A percentile compares a stretch with the other conserved stretches of the same genome.
Conservation (phyloP, 1,139 yeast genomes). For the Pichia sp. region DNA sequence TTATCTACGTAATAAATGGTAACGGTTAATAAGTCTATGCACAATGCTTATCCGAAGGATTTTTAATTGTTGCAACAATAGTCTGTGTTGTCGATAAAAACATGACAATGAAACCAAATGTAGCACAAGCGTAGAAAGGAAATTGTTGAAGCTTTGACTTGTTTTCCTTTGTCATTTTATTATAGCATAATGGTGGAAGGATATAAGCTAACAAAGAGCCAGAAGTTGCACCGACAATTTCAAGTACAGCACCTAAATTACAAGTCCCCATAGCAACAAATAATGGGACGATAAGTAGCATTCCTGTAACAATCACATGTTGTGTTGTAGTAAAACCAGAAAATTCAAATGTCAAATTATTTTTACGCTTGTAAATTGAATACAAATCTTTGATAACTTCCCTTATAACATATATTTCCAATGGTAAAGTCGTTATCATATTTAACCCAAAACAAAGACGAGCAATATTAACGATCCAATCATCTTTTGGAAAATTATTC, state of each 20-base stretch:
- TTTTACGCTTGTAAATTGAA: slow-evolving; percentile 18
- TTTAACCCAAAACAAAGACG: slow-evolving; percentile 88
- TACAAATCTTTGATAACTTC: slow-evolving; percentile 73
- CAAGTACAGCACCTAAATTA: slow-evolving; percentile 82
- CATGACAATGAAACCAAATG: slow-evolving; percentile 75
- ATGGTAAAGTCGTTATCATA: slow-evolving; percentile 89
- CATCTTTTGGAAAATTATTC: slow-evolving; percentile 77
- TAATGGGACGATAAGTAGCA: slow-evolving; percentile 67
- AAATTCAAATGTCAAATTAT: slow-evolving; percentile 23
- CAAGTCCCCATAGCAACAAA: slow-evolving; percentile 73
- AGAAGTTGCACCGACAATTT: slow-evolving; percentile 86
- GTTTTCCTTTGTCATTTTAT: slow-evolving; percentile 51
- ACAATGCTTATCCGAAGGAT: slow-evolving; percentile 38
- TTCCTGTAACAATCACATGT: slow-evolving; percentile 64
- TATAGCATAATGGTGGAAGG: slow-evolving; percentile 78
- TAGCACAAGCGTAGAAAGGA: slow-evolving; percentile 56
- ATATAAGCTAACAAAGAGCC: slow-evolving; percentile 92
- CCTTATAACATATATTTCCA: slow-evolving; percentile 84
- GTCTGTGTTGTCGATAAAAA: slow-evolving; percentile 72
- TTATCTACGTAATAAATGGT: too few relatives aligned
- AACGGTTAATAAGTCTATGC: too few relatives aligned
- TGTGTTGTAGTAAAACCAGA: slow-evolving; percentile 38
- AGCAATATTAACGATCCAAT: slow-evolving; percentile 72
- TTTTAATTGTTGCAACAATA: slow-evolving; percentile 44
- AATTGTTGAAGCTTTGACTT: slow-evolving; percentile 40